Evolutionary conservation across 768 basidiomycete species (phyloP).

Genomic region (Mycena floridula): DNA sequence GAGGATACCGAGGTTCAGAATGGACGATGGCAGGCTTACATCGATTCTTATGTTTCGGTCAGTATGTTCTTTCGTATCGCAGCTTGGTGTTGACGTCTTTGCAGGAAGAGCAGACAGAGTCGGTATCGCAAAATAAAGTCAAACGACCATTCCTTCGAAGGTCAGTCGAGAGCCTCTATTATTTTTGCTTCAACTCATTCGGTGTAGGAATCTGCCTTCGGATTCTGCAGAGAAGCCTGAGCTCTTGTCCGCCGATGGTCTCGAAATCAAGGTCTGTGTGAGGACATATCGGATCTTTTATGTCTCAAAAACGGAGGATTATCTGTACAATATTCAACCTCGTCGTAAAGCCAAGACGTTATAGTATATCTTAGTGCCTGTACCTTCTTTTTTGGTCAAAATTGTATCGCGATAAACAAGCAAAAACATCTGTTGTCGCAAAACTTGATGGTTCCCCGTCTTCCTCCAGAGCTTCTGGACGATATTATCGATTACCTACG

Average conservation of each 20-base stretch:
- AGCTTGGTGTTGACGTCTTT: background rate
- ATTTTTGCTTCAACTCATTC: slow-evolving; percentile 1
- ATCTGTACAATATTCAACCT: slow-evolving; percentile 51
- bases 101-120: slow-evolving; percentile 48
- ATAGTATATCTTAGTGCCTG: too few species aligned
- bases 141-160: slow-evolving; percentile 61
- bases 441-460: too few species aligned
- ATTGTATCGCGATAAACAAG: too few species aligned
- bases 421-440: too few species aligned
- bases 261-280: slow-evolving; percentile 84
- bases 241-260: slow-evolving; percentile 45
- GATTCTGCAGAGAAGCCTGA: slow-evolving; percentile 33
- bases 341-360: too few species aligned
- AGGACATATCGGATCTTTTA: slow-evolving; percentile 80
- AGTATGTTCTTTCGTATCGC: slow-evolving; percentile 10
- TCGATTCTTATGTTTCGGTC: slow-evolving; percentile 71
- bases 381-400: too few species aligned
- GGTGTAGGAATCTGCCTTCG: slow-evolving; percentile 35
- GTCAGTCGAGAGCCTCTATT: slow-evolving; percentile 27
- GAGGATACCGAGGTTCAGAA: slow-evolving; percentile 75
- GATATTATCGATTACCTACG: too few species aligned
- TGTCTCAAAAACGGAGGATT: slow-evolving; percentile 63
- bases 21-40: slow-evolving; percentile 74
- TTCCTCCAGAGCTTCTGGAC: too few species aligned
- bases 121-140: slow-evolving; percentile 39